Conservation (phyloP, 2,329 filamentous ascomycete genomes). For the Fusarium annulatum region DNA sequence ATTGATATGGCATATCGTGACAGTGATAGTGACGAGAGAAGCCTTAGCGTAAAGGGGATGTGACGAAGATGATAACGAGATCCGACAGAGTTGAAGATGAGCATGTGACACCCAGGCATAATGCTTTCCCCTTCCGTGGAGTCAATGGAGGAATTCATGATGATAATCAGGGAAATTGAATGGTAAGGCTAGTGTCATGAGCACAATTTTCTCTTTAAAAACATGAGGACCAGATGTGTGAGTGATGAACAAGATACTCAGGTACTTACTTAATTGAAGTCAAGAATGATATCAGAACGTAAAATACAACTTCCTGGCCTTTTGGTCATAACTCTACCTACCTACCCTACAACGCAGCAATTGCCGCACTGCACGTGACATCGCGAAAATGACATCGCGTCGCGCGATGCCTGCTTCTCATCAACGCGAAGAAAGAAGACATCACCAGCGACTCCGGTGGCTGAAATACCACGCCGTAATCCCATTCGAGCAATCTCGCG, state of each 20-base stretch:
- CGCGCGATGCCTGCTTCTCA: constrained; percentile 7
- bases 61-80: not conserved
- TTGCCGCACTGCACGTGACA: constrained; percentile 20
- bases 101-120: not conserved
- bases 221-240: not conserved
- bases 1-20: constrained; percentile 2
- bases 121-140: not conserved
- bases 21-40: constrained; percentile 26
- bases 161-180: not conserved
- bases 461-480: not conserved
- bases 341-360: not conserved
- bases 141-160: not conserved
- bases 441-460: not conserved
- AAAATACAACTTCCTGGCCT: no score
- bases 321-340: not conserved
- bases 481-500: not conserved
- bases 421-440: not conserved
- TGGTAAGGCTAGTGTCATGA: no score
- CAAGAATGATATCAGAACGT: not conserved
- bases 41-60: constrained; percentile 5
- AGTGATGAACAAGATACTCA: not conserved
- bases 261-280: not conserved
- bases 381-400: constrained; percentile 25
- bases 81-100: not conserved
- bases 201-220: not conserved